Evolutionary conservation across 352 stramenopile genomes (phyloP).

Genomic region (Nothophytophthora sp.): DNA sequence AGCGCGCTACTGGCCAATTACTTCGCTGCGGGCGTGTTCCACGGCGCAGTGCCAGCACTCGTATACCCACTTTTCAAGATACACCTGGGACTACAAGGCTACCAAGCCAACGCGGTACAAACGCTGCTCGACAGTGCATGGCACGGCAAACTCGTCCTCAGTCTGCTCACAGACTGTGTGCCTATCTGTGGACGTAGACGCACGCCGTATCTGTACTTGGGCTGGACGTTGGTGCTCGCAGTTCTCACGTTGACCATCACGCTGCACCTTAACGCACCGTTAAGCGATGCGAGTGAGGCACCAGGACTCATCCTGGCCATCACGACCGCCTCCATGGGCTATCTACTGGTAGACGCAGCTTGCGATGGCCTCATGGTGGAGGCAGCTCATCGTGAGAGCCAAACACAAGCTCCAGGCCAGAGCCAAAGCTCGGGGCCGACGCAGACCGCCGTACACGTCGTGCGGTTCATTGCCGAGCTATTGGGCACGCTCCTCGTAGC

Average conservation of each 20-base stretch:
- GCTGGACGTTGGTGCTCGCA: conserved; percentile 45
- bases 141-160: conserved; percentile 70
- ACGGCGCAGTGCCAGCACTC: conserved; percentile 62
- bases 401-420: conserved; percentile 11
- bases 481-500: conserved; percentile 55
- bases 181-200: conserved; percentile 56
- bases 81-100: conserved; percentile 62
- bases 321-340: conserved; percentile 49
- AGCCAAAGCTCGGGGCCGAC: conserved; percentile 20
- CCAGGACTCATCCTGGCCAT: conserved; percentile 55
- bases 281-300: conserved; percentile 15
- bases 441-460: conserved; percentile 60
- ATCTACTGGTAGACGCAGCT: conserved; percentile 61
- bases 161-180: conserved; percentile 63
- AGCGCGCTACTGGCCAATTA: conserved; percentile 65
- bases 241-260: conserved; percentile 37
- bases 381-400: conserved; percentile 60
- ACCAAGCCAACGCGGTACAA: conserved; percentile 61
- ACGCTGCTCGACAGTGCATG: conserved; percentile 63
- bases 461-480: conserved; percentile 57
- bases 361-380: conserved; percentile 82
- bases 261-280: conserved; percentile 18
- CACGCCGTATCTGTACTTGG: conserved; percentile 71
- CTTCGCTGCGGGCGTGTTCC: conserved; percentile 68
- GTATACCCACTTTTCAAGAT: conserved; percentile 80